phyloP scores from a whole-genome alignment of 2,329 filamentous ascomycete species.

The Claviceps monticola region DNA sequence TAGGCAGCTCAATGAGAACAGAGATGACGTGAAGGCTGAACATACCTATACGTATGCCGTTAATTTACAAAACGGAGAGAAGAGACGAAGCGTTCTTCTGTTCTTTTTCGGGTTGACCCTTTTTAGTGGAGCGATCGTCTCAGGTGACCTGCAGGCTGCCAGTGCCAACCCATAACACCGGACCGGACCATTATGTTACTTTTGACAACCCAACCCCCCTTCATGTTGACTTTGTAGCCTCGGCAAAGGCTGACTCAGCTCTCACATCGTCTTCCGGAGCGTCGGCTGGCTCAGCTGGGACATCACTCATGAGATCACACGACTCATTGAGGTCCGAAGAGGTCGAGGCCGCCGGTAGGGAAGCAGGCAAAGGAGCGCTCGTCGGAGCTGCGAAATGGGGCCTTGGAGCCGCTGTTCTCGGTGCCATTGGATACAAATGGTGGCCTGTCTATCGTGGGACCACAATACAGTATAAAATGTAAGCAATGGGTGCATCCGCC shows the following conservation, averaged over 20 bases:
- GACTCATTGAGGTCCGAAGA: slow-evolving; percentile 51
- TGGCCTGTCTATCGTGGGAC: slow-evolving; percentile 60
- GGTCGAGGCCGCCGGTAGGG: slow-evolving; percentile 55
- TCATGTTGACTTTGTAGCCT: not conserved
- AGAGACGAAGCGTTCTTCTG: too few species aligned
- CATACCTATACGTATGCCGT: too few species aligned
- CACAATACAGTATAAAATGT: slow-evolving; percentile 69
- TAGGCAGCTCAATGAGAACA: too few species aligned
- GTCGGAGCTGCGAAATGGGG: slow-evolving; percentile 62
- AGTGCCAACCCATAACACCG: too few species aligned
- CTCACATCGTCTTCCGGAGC: not conserved
- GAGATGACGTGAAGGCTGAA: too few species aligned
- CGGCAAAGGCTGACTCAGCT: not conserved
- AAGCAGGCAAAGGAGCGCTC: slow-evolving; percentile 52
- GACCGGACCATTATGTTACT: too few species aligned
- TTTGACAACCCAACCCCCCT: too few species aligned
- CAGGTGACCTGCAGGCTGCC: too few species aligned
- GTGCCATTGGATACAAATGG: slow-evolving; percentile 45
- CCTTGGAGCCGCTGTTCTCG: slow-evolving; percentile 46
- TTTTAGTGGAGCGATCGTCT: too few species aligned
- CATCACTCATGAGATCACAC: slow-evolving; percentile 31
- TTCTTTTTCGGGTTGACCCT: too few species aligned
- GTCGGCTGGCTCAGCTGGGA: not conserved
- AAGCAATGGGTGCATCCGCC: slow-evolving; percentile 17
- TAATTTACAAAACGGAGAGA: too few species aligned